These are phyloP conservation scores for Backusella australiensis DNA, from an alignment of 192 early-diverging fungal species.

Conservation along the genomic window DNA sequence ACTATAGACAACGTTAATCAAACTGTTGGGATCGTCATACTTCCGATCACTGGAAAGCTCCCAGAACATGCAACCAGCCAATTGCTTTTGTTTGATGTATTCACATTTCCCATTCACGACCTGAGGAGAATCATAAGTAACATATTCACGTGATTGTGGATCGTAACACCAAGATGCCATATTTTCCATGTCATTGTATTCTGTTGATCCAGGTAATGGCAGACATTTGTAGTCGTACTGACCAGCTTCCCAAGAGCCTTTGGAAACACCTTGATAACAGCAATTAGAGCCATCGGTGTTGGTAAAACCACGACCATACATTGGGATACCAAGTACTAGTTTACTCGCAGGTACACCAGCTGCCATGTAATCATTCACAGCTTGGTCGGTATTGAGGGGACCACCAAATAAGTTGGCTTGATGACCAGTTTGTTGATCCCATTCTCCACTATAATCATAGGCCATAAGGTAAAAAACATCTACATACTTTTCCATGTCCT, in stretches of 20 bases:
- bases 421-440: slow-evolving; percentile 74
- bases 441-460: slow-evolving; percentile 73
- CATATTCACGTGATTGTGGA: slow-evolving; percentile 58
- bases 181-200: slow-evolving; percentile 74
- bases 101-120: slow-evolving; percentile 64
- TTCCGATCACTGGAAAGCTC: slow-evolving; percentile 57
- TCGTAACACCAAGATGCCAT: slow-evolving; percentile 83
- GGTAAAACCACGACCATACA: slow-evolving; percentile 92
- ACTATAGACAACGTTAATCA: slow-evolving; percentile 36
- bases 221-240: slow-evolving; percentile 87
- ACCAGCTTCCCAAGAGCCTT: slow-evolving; percentile 86
- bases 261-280: slow-evolving; percentile 62
- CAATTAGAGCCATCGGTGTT: slow-evolving; percentile 71
- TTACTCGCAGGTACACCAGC: slow-evolving; percentile 82
- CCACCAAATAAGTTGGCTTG: slow-evolving; percentile 82
- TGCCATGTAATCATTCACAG: slow-evolving; percentile 68
- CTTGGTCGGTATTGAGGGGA: slow-evolving; percentile 58
- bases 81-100: slow-evolving; percentile 50
- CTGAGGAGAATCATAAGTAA: slow-evolving; percentile 79
- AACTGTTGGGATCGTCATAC: slow-evolving; percentile 37
- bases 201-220: slow-evolving; percentile 56
- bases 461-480: slow-evolving; percentile 92
- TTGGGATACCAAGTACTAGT: slow-evolving; percentile 85
- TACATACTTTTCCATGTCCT: slow-evolving; percentile 60
- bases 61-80: slow-evolving; percentile 84